These are phyloP conservation scores for Aureobasidium sp. DNA, from an alignment of 2,329 filamentous ascomycete genomes.

Conservation along the genomic window DNA sequence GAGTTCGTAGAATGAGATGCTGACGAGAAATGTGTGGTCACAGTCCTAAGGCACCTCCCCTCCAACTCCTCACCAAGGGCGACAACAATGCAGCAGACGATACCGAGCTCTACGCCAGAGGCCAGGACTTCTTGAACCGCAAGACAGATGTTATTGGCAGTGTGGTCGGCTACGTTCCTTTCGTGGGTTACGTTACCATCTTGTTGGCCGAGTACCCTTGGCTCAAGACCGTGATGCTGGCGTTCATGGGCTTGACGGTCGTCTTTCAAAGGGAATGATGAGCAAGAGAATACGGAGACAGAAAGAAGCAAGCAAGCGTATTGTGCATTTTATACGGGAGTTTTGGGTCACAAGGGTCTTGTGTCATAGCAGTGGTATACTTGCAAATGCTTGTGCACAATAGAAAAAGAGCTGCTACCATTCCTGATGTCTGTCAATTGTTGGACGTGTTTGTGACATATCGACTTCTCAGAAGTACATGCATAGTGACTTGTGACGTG, in stretches of 20 bases:
- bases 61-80: slow-evolving; percentile 74
- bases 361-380: neutral
- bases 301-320: neutral
- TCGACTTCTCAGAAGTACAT: neutral
- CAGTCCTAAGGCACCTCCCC: neutral
- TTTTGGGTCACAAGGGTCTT: neutral
- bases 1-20: neutral
- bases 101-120: slow-evolving; percentile 78
- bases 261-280: slow-evolving; percentile 77
- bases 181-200: slow-evolving; percentile 95
- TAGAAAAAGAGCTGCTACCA: neutral
- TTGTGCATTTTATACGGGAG: neutral
- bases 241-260: slow-evolving; percentile 89
- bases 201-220: slow-evolving; percentile 91
- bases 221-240: slow-evolving; percentile 92
- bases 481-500: neutral
- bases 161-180: slow-evolving; percentile 84
- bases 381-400: neutral
- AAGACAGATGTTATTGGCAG: slow-evolving; percentile 81
- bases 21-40: neutral
- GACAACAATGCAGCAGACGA: slow-evolving; percentile 95
- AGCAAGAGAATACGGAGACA: too few relatives aligned
- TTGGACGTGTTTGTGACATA: neutral
- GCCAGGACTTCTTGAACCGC: slow-evolving; percentile 79
- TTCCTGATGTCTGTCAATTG: neutral